Evolutionary conservation across 768 basidiomycete species (phyloP).

Genomic region (Holtermanniella nyarrowii): DNA sequence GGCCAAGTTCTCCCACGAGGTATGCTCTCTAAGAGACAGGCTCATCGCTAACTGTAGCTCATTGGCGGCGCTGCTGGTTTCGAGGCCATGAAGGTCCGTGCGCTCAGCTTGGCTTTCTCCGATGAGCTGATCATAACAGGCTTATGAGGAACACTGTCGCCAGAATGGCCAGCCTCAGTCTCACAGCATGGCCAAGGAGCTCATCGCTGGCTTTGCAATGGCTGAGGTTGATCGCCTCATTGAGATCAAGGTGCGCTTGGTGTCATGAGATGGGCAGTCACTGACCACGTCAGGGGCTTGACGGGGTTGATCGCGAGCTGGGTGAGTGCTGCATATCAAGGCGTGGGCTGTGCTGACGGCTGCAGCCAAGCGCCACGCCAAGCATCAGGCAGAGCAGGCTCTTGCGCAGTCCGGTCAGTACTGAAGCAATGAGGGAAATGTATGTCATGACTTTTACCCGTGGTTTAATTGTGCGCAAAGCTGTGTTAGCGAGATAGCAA

Average conservation of each 20-base stretch:
- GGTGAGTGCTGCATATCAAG: no score
- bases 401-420: conserved; percentile 27
- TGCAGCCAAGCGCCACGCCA: conserved; percentile 27
- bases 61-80: conserved; percentile 40
- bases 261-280: neutral
- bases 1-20: conserved; percentile 32
- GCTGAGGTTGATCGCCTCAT: conserved; percentile 40
- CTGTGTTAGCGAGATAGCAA: no score
- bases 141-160: neutral
- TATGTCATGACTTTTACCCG: no score
- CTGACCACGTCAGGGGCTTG: conserved; percentile 1
- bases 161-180: conserved; percentile 28
- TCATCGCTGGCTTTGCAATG: conserved; percentile 36
- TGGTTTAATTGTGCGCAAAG: no score
- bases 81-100: conserved; percentile 40
- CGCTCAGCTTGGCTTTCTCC: no score
- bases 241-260: conserved; percentile 37
- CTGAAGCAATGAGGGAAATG: no score
- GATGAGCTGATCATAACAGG: neutral
- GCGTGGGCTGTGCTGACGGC: no score
- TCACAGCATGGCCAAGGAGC: conserved; percentile 27
- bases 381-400: conserved; percentile 24
- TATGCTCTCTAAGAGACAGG: neutral
- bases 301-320: conserved; percentile 12
- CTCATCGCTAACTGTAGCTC: neutral